Evolutionary conservation across 345 rosid genomes (phyloP).

Genomic region (Brassica carinata): DNA sequence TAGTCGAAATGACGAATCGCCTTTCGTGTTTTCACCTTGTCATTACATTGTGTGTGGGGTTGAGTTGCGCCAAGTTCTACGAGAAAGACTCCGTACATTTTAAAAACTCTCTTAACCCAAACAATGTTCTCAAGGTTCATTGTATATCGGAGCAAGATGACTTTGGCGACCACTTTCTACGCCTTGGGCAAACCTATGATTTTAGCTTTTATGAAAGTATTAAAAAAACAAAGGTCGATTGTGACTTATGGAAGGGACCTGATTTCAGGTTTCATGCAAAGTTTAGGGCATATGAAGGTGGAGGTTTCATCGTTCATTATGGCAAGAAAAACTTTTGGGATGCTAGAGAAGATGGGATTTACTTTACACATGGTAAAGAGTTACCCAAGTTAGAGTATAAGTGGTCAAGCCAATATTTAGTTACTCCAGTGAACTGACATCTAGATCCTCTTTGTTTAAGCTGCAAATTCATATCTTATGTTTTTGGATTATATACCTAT

Average conservation of each 20-base stretch:
- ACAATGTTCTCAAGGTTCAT: not conserved
- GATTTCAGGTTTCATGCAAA: slow-evolving; percentile 9
- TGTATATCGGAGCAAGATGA: slow-evolving; percentile 1
- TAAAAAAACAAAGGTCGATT: not conserved
- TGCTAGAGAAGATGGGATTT: slow-evolving; percentile 10
- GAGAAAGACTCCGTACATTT: slow-evolving; percentile 13
- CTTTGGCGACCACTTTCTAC: not conserved
- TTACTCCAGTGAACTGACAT: not conserved
- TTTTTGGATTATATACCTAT: not conserved
- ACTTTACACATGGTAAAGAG: not conserved
- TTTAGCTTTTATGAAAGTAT: slow-evolving; percentile 14
- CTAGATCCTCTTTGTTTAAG: not conserved
- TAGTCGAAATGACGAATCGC: not conserved
- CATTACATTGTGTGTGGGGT: not conserved
- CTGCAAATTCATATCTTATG: not conserved
- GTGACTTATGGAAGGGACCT: slow-evolving; percentile 14
- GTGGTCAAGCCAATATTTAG: not conserved
- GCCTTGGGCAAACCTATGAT: not conserved
- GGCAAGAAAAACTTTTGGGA: slow-evolving; percentile 11
- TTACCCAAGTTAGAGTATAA: not conserved
- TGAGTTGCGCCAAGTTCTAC: not conserved
- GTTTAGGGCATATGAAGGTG: slow-evolving; percentile 5
- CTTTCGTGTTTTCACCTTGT: not conserved
- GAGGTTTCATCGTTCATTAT: not conserved
- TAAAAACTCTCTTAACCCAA: not conserved